Conservation (phyloP, 1,139 yeast genomes). For the Arxiozyma bovina region DNA sequence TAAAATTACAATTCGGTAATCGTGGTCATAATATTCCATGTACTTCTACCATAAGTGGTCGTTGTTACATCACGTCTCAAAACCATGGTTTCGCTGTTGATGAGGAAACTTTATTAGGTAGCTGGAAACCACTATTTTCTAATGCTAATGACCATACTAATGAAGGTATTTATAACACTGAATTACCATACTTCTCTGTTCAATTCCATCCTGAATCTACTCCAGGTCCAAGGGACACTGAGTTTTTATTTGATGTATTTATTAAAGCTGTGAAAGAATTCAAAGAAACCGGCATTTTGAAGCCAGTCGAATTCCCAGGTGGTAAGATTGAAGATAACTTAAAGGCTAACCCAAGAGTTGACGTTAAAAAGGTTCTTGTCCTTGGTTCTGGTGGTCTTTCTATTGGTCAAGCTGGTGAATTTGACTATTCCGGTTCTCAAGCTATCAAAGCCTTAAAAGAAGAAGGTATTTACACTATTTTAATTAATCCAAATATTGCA, state of each 20-base stretch:
- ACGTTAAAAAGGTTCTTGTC: constrained; percentile 88
- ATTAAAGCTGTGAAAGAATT: constrained; percentile 68
- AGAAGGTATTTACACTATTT: constrained; percentile 91
- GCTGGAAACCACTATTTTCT: constrained; percentile 91
- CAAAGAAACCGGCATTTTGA: constrained; percentile 47
- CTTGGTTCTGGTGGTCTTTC: constrained; percentile 98
- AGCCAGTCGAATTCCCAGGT: constrained; percentile 86
- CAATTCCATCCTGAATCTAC: constrained; percentile 99
- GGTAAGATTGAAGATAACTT: constrained; percentile 66
- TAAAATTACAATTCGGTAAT: constrained; percentile 94
- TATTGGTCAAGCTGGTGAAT: constrained; percentile 99
- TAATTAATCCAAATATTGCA: constrained; percentile 96
- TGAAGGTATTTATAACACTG: constrained; percentile 92
- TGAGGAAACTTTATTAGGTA: constrained; percentile 55
- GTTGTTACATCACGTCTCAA: constrained; percentile 98
- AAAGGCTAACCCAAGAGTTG: constrained; percentile 64
- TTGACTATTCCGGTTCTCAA: constrained; percentile 96
- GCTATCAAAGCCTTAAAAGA: constrained; percentile 92
- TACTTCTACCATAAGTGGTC: constrained; percentile 83
- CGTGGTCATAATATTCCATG: constrained; percentile 99
- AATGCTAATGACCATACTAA: constrained; percentile 96
- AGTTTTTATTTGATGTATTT: constrained; percentile 90
- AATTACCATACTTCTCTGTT: constrained; percentile 90
- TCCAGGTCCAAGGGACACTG: constrained; percentile 99
- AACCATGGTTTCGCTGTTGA: constrained; percentile 99